Conservation (phyloP, 1,284 basidiomycete genomes). For the Marasmius fiardii region DNA sequence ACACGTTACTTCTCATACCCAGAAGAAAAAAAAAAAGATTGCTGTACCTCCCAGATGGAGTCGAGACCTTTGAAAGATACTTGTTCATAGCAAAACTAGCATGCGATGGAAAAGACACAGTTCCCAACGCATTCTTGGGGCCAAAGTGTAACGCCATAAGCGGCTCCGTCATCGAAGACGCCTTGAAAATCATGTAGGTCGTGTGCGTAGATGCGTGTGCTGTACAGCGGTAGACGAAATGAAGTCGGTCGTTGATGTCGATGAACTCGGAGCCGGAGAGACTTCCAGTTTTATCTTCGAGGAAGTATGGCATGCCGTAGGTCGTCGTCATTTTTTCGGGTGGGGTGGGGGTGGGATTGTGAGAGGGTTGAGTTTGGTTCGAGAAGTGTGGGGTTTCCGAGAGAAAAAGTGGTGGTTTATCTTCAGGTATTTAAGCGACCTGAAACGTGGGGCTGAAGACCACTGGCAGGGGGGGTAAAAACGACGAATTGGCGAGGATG, state of each 20-base stretch:
- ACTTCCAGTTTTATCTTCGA: conserved; percentile 57
- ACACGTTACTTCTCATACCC: conserved; percentile 8
- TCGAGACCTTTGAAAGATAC: conserved; percentile 43
- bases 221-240: conserved; percentile 46
- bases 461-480: too few species aligned
- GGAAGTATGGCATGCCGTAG: conserved; percentile 55
- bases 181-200: conserved; percentile 53
- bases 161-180: conserved; percentile 23
- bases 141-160: conserved; percentile 50
- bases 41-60: conserved; percentile 35
- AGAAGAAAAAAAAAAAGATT: neutral
- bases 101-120: conserved; percentile 39
- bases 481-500: neutral
- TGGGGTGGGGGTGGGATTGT: neutral
- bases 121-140: conserved; percentile 44
- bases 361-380: neutral
- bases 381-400: neutral
- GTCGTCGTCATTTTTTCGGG: conserved; percentile 40
- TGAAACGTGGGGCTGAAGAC: too few species aligned
- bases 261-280: conserved; percentile 52
- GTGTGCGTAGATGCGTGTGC: conserved; percentile 35
- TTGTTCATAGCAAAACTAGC: conserved; percentile 43
- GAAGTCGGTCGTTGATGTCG: conserved; percentile 61
- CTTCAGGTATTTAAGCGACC: neutral
- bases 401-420: neutral